These are phyloP conservation scores for Metschnikowia lachancei DNA, from an alignment of 805 yeast genomes.

Conservation along the genomic window DNA sequence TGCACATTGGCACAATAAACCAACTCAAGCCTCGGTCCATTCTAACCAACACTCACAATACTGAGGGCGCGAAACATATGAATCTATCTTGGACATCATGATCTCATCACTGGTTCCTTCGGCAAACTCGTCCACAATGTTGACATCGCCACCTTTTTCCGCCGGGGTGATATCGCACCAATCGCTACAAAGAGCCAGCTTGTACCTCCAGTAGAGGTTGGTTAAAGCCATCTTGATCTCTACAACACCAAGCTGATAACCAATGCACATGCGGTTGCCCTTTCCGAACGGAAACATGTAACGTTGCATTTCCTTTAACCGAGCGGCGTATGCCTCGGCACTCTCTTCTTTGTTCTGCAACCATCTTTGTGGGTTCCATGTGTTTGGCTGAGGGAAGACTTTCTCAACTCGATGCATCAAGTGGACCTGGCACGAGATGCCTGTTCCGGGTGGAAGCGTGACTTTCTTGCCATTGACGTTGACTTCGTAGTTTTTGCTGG, in stretches of 20 bases:
- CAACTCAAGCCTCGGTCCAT: constrained; percentile 21
- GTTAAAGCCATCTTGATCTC: constrained; percentile 64
- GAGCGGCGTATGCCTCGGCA: constrained; percentile 25
- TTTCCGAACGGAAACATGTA: constrained; percentile 68
- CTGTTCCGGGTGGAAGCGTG: constrained; percentile 50
- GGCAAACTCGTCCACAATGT: constrained; percentile 15
- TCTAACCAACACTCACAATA: constrained; percentile 52
- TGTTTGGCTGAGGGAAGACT: constrained; percentile 51
- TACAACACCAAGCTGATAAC: constrained; percentile 61
- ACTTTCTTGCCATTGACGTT: constrained; percentile 9
- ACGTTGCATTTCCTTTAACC: constrained; percentile 47
- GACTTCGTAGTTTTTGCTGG: constrained; percentile 30
- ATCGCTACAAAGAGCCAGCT: constrained; percentile 29
- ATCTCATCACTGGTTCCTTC: constrained; percentile 36
- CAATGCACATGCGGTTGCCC: constrained; percentile 74
- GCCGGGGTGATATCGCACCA: constrained; percentile 42
- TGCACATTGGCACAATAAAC: background rate
- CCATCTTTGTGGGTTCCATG: constrained; percentile 64
- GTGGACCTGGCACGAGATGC: constrained; percentile 63
- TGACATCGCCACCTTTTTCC: constrained; percentile 13
- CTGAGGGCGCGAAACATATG: constrained; percentile 51
- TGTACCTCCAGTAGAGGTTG: constrained; percentile 49
- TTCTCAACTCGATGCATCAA: constrained; percentile 52
- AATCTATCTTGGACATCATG: constrained; percentile 47
- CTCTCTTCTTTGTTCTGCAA: constrained; percentile 36